phyloP scores from a whole-genome alignment of 495 filamentous ascomycete species.

The Xylaria curta region DNA sequence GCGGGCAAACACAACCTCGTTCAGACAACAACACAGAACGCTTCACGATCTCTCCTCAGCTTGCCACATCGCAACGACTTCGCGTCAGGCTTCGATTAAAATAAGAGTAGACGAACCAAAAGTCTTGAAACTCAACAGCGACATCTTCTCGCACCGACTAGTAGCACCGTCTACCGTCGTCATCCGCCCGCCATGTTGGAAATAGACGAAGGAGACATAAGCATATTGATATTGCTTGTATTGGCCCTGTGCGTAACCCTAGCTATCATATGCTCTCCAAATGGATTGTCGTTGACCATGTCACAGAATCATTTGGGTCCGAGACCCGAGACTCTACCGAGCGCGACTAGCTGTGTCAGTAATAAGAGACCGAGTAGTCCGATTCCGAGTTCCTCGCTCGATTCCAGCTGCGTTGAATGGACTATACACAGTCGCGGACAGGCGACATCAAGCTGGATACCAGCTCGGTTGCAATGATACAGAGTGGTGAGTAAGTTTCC shows the following conservation, averaged over 20 bases:
- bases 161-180: neutral
- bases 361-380: no score
- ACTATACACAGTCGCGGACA: conserved; percentile 12
- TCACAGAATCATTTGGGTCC: no score
- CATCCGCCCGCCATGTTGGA: neutral
- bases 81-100: neutral
- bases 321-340: no score
- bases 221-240: no score
- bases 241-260: neutral
- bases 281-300: neutral
- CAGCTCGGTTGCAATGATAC: neutral
- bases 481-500: neutral
- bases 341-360: no score
- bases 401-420: neutral
- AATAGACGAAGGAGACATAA: no score
- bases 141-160: neutral
- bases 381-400: neutral
- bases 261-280: neutral
- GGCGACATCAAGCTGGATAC: neutral
- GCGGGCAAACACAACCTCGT: neutral
- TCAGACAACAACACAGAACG: neutral
- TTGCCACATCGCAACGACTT: neutral
- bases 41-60: neutral
- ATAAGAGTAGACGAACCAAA: neutral
- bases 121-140: neutral